Percentiles rank a stretch among this genome's conserved stretches.
These are phyloP conservation scores for Mycosphaerella sp. DNA, from an alignment of 2,329 filamentous ascomycete species.

Conservation along the genomic window DNA sequence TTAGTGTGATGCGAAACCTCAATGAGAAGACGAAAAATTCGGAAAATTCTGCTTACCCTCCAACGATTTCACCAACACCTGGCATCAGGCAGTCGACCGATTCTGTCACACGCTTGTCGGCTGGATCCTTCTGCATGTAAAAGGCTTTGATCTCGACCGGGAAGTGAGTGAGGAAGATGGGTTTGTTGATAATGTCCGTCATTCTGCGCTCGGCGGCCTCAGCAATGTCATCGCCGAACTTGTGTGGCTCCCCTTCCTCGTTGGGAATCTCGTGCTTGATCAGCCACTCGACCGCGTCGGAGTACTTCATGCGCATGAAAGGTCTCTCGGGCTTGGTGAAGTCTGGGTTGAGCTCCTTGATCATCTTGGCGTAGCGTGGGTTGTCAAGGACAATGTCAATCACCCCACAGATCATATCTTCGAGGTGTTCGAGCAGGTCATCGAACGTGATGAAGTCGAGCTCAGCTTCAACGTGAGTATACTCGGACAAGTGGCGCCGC, in stretches of 20 bases:
- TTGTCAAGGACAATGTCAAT: slow-evolving; percentile 71
- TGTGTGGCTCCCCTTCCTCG: slow-evolving; percentile 83
- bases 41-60: slow-evolving; percentile 7
- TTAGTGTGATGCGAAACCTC: neutral
- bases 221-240: slow-evolving; percentile 95
- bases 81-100: slow-evolving; percentile 85
- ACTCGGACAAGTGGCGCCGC: slow-evolving; percentile 88
- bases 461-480: slow-evolving; percentile 94
- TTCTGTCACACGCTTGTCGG: slow-evolving; percentile 80
- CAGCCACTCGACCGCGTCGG: slow-evolving; percentile 91
- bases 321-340: slow-evolving; percentile 77
- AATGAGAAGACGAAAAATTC: neutral
- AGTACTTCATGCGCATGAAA: slow-evolving; percentile 92
- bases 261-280: slow-evolving; percentile 83
- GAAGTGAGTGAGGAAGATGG: slow-evolving; percentile 97
- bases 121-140: slow-evolving; percentile 89
- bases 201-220: slow-evolving; percentile 94
- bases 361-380: slow-evolving; percentile 61
- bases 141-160: slow-evolving; percentile 97
- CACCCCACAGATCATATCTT: slow-evolving; percentile 80
- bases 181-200: slow-evolving; percentile 93
- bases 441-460: slow-evolving; percentile 92
- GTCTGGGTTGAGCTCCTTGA: slow-evolving; percentile 84
- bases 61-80: slow-evolving; percentile 89
- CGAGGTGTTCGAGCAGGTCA: slow-evolving; percentile 80